These are phyloP conservation scores for Saccharomycopsis oosterbeekiorum DNA, from an alignment of 805 yeast genomes.

Conservation along the genomic window DNA sequence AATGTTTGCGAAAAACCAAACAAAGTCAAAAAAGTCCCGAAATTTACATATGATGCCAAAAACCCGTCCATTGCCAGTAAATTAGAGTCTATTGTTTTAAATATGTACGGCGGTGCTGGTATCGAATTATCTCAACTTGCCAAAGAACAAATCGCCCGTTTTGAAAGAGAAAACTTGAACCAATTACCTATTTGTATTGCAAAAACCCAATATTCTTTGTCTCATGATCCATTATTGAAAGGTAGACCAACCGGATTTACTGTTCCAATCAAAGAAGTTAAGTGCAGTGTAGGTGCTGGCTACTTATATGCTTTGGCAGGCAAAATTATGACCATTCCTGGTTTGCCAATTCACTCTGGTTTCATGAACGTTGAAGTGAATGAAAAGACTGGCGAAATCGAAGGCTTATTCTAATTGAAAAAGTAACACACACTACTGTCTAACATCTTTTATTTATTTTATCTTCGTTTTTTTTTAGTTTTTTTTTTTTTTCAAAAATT, in stretches of 20 bases:
- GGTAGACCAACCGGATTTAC: constrained; percentile 94
- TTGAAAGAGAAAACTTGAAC: constrained; percentile 80
- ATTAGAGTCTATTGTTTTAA: constrained; percentile 64
- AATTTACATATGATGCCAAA: constrained; percentile 61
- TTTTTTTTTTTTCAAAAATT: background rate
- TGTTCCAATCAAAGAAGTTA: constrained; percentile 88
- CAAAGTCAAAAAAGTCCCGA: constrained; percentile 28
- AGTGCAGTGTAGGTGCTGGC: constrained; percentile 94
- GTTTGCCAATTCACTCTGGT: constrained; percentile 91
- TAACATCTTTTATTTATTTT: background rate
- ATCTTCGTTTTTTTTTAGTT: too few species aligned
- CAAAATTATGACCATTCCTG: constrained; percentile 95
- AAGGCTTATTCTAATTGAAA: constrained; percentile 62
- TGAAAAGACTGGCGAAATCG: constrained; percentile 77
- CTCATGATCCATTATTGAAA: constrained; percentile 87
- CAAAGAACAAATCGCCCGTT: constrained; percentile 65
- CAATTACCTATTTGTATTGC: constrained; percentile 94
- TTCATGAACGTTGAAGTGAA: constrained; percentile 95
- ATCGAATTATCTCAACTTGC: constrained; percentile 81
- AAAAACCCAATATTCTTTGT: constrained; percentile 91
- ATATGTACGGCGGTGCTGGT: constrained; percentile 88
- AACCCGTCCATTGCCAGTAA: constrained; percentile 66
- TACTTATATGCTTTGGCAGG: constrained; percentile 94
- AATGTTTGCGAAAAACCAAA: constrained; percentile 46
- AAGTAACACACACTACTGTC: background rate